These are phyloP conservation scores for Candida palmyrensis DNA, from an alignment of 805 yeast species.

Conservation along the genomic window DNA sequence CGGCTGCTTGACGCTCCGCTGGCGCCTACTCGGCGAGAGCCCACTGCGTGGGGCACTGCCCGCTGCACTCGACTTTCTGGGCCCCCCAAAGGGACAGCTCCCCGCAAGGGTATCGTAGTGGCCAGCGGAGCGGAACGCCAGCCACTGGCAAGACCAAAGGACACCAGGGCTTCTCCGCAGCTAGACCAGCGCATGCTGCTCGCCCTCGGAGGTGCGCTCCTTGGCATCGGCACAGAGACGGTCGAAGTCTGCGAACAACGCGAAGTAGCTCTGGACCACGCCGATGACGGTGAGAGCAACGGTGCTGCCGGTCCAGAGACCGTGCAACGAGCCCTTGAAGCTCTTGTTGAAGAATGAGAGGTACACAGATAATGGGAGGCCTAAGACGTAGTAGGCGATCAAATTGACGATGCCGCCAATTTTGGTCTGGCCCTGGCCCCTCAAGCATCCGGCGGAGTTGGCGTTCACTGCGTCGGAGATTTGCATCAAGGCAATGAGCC, in stretches of 20 bases:
- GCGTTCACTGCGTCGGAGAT: constrained; percentile 66
- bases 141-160: no score
- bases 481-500: constrained; percentile 65
- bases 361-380: constrained; percentile 55
- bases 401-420: constrained; percentile 58
- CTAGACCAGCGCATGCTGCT: no score
- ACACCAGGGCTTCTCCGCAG: no score
- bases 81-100: no score
- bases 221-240: constrained; percentile 34
- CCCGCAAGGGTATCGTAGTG: no score
- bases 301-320: constrained; percentile 61
- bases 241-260: constrained; percentile 32
- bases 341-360: constrained; percentile 44
- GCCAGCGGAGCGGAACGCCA: no score
- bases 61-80: no score
- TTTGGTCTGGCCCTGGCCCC: constrained; percentile 74
- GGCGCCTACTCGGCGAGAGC: no score
- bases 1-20: no score
- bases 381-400: constrained; percentile 54
- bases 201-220: constrained; percentile 30
- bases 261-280: constrained; percentile 35
- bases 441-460: constrained; percentile 66
- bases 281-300: constrained; percentile 49
- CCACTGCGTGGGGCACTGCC: no score
- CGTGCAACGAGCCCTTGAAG: constrained; percentile 45